phyloP scores from a whole-genome alignment of 495 filamentous ascomycete species.

The Astrocystis sublimbata region DNA sequence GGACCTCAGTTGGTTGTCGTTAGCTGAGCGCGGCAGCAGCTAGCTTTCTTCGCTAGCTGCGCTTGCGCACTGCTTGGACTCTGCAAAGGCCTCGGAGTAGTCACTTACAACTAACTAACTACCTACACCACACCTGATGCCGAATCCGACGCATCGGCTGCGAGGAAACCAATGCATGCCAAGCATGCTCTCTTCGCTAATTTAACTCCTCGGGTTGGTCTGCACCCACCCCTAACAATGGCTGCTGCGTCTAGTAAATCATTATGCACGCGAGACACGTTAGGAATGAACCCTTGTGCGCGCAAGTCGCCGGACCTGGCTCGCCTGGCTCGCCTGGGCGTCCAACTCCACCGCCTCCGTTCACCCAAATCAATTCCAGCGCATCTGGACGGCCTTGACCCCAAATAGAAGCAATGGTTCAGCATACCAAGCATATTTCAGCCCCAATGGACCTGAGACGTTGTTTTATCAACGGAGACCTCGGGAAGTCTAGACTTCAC shows the following conservation, averaged over 20 bases:
- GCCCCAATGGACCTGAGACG: conserved; percentile 7
- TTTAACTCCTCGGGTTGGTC: neutral
- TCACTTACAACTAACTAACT: neutral
- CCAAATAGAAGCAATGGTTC: conserved; percentile 16
- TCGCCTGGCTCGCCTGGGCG: too few species aligned
- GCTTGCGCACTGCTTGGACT: too few species aligned
- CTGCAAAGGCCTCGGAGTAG: too few species aligned
- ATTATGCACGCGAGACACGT: too few species aligned
- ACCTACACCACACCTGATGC: too few species aligned
- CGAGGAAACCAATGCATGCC: neutral
- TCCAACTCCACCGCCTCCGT: conserved; percentile 10
- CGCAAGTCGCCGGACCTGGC: neutral
- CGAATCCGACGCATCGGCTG: neutral
- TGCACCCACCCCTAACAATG: conserved; percentile 3
- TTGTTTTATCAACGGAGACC: conserved; percentile 7
- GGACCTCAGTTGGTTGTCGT: neutral
- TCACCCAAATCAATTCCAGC: conserved; percentile 1
- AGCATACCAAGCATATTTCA: conserved; percentile 13
- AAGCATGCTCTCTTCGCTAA: neutral
- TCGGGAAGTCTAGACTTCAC: conserved; percentile 7
- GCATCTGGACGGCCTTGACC: conserved; percentile 11
- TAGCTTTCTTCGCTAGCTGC: too few species aligned
- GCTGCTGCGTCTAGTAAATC: neutral
- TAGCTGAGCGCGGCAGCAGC: neutral
- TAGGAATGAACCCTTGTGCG: neutral